Conservation (phyloP, 2,329 filamentous ascomycete genomes). For the Ilyonectria sp. region DNA sequence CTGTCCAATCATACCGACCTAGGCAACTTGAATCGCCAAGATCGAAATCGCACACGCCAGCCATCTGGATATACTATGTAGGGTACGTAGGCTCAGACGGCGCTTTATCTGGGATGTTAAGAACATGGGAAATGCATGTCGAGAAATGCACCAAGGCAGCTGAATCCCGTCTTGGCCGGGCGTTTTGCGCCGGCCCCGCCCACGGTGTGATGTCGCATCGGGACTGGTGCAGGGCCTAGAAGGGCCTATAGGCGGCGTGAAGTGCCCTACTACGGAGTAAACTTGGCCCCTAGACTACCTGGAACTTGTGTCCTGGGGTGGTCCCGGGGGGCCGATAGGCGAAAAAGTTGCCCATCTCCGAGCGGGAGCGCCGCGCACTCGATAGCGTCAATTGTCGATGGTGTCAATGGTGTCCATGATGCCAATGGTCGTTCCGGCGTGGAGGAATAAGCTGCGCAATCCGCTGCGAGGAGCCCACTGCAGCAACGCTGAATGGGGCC, state of each 20-base stretch:
- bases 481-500: neutral
- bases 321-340: neutral
- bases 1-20: no score
- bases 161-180: neutral
- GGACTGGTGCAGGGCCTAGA: slow-evolving; percentile 22
- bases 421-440: slow-evolving; percentile 4
- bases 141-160: neutral
- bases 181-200: neutral
- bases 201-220: slow-evolving; percentile 4
- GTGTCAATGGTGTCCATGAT: neutral
- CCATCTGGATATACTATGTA: neutral
- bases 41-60: no score
- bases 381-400: slow-evolving; percentile 9
- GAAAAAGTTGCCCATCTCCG: slow-evolving; percentile 13
- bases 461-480: neutral
- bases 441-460: neutral
- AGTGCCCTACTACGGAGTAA: no score
- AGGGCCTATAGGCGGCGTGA: slow-evolving; percentile 8
- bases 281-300: neutral
- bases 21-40: no score
- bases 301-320: neutral
- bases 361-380: slow-evolving; percentile 1
- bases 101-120: neutral
- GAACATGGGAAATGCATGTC: neutral
- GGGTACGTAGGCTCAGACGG: neutral